These are phyloP conservation scores for Tylopilus intermedius DNA, from an alignment of 768 basidiomycete species.

Conservation along the genomic window DNA sequence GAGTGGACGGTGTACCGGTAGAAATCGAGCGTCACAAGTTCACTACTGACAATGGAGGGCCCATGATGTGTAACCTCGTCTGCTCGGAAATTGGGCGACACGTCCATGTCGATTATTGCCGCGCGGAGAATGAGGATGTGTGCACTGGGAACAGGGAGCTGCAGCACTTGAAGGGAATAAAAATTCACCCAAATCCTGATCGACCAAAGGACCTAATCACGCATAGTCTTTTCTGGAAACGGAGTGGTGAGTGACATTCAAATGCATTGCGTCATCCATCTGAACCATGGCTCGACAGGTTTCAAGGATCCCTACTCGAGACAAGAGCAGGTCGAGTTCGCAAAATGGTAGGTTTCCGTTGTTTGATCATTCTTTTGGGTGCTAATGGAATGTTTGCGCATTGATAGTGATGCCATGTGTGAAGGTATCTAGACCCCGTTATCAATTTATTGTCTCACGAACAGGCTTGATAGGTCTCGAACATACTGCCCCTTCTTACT, in stretches of 20 bases:
- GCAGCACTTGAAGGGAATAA: conserved; percentile 39
- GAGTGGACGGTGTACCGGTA: conserved; percentile 43
- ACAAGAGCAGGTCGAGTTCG: conserved; percentile 51
- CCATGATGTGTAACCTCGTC: conserved; percentile 61
- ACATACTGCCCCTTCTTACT: conserved; percentile 52
- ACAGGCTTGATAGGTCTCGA: conserved; percentile 41
- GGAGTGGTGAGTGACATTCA: conserved; percentile 38
- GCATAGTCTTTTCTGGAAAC: conserved; percentile 36
- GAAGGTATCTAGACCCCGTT: conserved; percentile 36
- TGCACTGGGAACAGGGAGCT: conserved; percentile 41
- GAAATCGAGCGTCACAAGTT: conserved; percentile 56
- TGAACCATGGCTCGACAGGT: conserved; percentile 27
- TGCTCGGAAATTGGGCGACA: conserved; percentile 57
- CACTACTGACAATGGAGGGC: conserved; percentile 49
- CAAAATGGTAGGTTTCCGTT: conserved; percentile 41
- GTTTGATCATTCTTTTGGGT: not conserved
- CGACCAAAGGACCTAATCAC: conserved; percentile 42
- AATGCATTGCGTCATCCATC: not conserved
- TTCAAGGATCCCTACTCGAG: conserved; percentile 62
- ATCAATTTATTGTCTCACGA: not conserved
- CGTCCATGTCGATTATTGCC: conserved; percentile 53
- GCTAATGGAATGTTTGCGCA: not conserved
- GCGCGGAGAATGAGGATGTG: conserved; percentile 30
- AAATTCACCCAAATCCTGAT: conserved; percentile 43
- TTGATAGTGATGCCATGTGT: conserved; percentile 46